Conservation (phyloP, 2,329 filamentous ascomycete species). For the Aureobasidium lini region DNA sequence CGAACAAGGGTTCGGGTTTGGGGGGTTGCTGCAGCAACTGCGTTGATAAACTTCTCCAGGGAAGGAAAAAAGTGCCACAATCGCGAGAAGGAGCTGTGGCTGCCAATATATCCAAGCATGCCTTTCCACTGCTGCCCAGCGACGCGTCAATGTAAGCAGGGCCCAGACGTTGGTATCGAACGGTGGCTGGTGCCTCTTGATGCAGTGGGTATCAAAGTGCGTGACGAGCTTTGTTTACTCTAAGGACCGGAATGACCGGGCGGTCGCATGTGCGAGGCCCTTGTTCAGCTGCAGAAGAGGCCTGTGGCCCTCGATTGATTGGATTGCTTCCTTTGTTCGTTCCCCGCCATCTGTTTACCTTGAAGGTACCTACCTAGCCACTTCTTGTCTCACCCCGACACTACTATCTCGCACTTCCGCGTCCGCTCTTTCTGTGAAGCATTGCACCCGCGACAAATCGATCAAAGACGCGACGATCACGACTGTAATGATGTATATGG, state of each 20-base stretch:
- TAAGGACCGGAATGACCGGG: slow-evolving; percentile 9
- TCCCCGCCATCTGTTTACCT: slow-evolving; percentile 13
- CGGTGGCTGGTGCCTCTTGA: slow-evolving; percentile 10
- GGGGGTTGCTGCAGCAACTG: slow-evolving; percentile 5
- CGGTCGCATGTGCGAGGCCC: slow-evolving; percentile 7
- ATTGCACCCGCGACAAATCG: slow-evolving; percentile 6
- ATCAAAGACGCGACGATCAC: neutral
- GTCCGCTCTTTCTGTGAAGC: slow-evolving; percentile 5
- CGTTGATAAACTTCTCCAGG: neutral
- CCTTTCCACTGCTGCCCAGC: slow-evolving; percentile 6
- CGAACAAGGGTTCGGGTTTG: slow-evolving; percentile 8
- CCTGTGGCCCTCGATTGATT: slow-evolving; percentile 6
- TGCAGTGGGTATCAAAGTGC: neutral
- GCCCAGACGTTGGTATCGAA: slow-evolving; percentile 11
- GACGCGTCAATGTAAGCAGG: slow-evolving; percentile 5
- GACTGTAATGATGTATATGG: neutral
- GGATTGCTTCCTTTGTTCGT: neutral
- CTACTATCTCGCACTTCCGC: neutral
- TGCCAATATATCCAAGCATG: slow-evolving; percentile 13
- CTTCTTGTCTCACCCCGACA: slow-evolving; percentile 6
- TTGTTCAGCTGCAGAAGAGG: slow-evolving; percentile 7
- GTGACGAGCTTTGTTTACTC: slow-evolving; percentile 14
- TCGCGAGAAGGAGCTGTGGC: neutral
- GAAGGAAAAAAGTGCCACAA: neutral
- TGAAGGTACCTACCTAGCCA: slow-evolving; percentile 13